Evolutionary conservation across 2,329 filamentous ascomycete species (phyloP).

Genomic region (Tolypocladium endophyticum): DNA sequence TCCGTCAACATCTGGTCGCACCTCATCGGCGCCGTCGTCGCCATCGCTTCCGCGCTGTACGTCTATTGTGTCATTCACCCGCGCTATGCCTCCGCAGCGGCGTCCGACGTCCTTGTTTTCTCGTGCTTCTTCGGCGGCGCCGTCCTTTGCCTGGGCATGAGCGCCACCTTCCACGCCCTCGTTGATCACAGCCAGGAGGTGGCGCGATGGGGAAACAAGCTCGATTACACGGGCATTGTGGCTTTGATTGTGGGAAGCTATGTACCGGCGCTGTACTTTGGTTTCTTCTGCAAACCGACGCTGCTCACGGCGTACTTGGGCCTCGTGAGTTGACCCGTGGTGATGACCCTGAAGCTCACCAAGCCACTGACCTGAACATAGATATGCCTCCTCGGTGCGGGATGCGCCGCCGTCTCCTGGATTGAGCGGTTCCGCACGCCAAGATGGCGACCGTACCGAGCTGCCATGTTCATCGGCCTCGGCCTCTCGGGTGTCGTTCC

Average conservation of each 20-base stretch:
- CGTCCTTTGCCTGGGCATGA: conserved; percentile 65
- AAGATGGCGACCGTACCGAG: conserved; percentile 72
- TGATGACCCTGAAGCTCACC: no score
- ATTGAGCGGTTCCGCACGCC: conserved; percentile 78
- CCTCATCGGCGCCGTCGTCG: conserved; percentile 53
- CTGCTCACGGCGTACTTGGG: conserved; percentile 64
- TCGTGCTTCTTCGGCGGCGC: conserved; percentile 71
- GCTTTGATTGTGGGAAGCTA: conserved; percentile 85
- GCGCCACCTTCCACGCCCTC: conserved; percentile 74
- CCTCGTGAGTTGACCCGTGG: conserved; percentile 45
- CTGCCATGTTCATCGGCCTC: conserved; percentile 80
- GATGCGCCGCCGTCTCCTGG: conserved; percentile 67
- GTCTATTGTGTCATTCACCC: conserved; percentile 50
- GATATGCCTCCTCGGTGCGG: conserved; percentile 70
- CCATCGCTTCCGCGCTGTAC: conserved; percentile 37
- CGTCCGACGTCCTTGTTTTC: conserved; percentile 61
- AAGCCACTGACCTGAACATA: conserved; percentile 22
- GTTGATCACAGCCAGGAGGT: conserved; percentile 74
- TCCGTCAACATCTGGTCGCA: conserved; percentile 55
- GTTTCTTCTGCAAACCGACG: conserved; percentile 59
- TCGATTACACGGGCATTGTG: conserved; percentile 93
- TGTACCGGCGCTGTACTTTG: conserved; percentile 80
- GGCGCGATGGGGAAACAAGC: conserved; percentile 75
- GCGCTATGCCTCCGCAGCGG: conserved; percentile 53
- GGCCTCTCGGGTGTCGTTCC: conserved; percentile 78